Conservation (phyloP, 2,329 filamentous ascomycete genomes). For the Cladobotryum protrusum region DNA sequence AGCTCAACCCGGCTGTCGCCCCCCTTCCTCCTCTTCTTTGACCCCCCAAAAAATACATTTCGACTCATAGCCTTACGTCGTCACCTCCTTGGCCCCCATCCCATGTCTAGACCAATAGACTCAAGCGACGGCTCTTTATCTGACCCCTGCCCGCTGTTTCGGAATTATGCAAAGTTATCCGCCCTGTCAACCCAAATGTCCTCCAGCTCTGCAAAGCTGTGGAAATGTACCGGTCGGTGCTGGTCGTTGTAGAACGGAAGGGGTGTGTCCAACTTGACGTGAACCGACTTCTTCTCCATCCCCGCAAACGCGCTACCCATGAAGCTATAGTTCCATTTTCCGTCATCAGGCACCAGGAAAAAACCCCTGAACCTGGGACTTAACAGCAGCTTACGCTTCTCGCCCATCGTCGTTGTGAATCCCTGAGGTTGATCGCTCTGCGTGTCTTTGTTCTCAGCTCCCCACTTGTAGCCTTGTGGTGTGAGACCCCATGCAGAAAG, state of each 20-base stretch:
- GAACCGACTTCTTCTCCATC: conserved; percentile 83
- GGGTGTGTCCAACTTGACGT: conserved; percentile 91
- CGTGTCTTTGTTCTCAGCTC: conserved; percentile 88
- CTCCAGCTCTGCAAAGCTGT: conserved; percentile 94
- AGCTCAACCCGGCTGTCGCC: too few species aligned
- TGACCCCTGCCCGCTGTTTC: too few species aligned
- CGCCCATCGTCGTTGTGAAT: conserved; percentile 85
- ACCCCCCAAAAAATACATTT: too few species aligned
- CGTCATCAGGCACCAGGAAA: conserved; percentile 89
- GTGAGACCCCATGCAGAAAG: conserved; percentile 90
- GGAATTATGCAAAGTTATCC: conserved; percentile 79
- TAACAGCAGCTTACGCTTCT: conserved; percentile 89
- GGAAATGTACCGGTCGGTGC: conserved; percentile 91
- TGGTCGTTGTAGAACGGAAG: conserved; percentile 84
- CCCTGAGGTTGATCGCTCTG: conserved; percentile 90
- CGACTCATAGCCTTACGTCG: too few species aligned
- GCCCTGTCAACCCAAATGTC: conserved; percentile 91
- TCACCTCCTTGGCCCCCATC: not conserved
- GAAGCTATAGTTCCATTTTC: conserved; percentile 97
- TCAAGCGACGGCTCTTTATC: too few species aligned
- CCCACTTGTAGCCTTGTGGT: conserved; percentile 92
- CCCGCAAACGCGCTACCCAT: conserved; percentile 84
- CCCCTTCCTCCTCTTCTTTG: not conserved
- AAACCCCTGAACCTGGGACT: conserved; percentile 92
- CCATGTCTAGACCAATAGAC: not conserved